Evolutionary conservation across 2,329 filamentous ascomycete species (phyloP).

Genomic region (Parastagonospora avenae): DNA sequence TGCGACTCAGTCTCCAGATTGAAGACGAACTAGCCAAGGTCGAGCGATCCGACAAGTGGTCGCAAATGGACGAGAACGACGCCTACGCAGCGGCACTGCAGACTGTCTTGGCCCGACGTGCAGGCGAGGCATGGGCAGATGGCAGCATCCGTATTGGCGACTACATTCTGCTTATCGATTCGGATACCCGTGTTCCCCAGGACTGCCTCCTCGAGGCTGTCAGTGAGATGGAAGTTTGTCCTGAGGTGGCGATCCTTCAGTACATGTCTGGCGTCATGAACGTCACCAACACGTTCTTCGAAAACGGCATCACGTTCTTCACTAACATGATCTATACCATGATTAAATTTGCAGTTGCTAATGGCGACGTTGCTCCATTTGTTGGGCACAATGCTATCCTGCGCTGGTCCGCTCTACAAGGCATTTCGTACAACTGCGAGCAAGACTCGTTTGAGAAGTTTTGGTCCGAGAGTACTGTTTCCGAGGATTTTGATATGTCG

Average conservation of each 20-base stretch:
- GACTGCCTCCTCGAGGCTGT: constrained; percentile 81
- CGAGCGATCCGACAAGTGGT: constrained; percentile 26
- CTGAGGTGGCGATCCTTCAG: constrained; percentile 79
- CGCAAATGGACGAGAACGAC: constrained; percentile 43
- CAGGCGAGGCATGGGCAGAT: constrained; percentile 74
- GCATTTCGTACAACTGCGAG: constrained; percentile 53
- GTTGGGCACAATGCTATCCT: constrained; percentile 80
- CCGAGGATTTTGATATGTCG: constrained; percentile 78
- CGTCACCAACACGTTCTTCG: constrained; percentile 73
- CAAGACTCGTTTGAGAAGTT: constrained; percentile 63
- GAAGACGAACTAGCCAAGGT: constrained; percentile 61
- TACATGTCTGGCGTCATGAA: constrained; percentile 74
- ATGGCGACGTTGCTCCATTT: constrained; percentile 74
- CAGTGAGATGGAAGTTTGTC: constrained; percentile 80
- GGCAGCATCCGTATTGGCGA: constrained; percentile 86
- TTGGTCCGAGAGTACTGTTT: constrained; percentile 78
- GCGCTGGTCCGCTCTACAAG: constrained; percentile 69
- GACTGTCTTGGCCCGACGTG: constrained; percentile 67
- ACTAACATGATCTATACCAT: constrained; percentile 78
- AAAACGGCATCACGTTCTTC: constrained; percentile 79
- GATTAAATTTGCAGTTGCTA: constrained; percentile 72
- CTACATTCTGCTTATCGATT: constrained; percentile 71
- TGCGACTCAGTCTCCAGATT: constrained; percentile 65
- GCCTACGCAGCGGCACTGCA: constrained; percentile 52
- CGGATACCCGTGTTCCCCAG: constrained; percentile 55